These are phyloP conservation scores for Phytophthora idaei DNA, from an alignment of 352 stramenopile genomes.

Conservation along the genomic window DNA sequence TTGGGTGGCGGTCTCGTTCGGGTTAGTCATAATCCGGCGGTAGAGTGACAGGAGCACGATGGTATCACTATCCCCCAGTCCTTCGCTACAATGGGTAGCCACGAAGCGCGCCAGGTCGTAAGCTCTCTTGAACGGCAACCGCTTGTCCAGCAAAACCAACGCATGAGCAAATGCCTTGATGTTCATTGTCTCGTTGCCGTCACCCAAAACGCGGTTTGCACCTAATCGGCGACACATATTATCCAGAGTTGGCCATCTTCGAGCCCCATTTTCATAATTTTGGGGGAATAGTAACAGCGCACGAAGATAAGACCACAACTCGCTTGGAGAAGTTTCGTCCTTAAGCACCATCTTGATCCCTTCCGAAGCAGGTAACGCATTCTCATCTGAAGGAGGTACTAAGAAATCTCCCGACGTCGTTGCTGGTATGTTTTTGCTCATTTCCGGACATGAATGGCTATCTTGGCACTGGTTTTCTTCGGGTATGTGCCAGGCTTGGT, in stretches of 20 bases:
- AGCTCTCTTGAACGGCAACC: conserved; percentile 42
- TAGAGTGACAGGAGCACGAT: conserved; percentile 38
- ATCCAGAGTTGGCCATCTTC: conserved; percentile 40
- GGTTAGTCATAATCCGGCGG: conserved; percentile 9
- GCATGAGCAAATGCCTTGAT: conserved; percentile 52
- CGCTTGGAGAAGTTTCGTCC: conserved; percentile 2
- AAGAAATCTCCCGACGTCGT: not conserved
- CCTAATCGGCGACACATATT: conserved; percentile 54
- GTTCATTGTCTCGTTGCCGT: conserved; percentile 70
- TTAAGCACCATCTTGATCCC: not conserved
- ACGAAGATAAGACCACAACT: conserved; percentile 35
- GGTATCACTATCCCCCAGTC: conserved; percentile 16
- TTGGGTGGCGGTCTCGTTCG: not conserved
- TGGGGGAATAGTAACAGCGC: conserved; percentile 26
- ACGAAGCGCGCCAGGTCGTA: conserved; percentile 36
- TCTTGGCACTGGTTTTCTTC: conserved; percentile 17
- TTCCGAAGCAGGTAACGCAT: not conserved
- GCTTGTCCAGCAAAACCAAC: conserved; percentile 46
- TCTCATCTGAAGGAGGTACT: not conserved
- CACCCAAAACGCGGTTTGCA: conserved; percentile 62
- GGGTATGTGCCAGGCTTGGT: conserved; percentile 63
- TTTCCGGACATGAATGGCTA: conserved; percentile 6
- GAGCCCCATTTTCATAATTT: conserved; percentile 7
- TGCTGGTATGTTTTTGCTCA: not conserved
- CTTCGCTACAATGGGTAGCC: conserved; percentile 17